Base-by-base conservation (phyloP, 352 stramenopile genomes). In the Globisporangium viniferum region DNA sequence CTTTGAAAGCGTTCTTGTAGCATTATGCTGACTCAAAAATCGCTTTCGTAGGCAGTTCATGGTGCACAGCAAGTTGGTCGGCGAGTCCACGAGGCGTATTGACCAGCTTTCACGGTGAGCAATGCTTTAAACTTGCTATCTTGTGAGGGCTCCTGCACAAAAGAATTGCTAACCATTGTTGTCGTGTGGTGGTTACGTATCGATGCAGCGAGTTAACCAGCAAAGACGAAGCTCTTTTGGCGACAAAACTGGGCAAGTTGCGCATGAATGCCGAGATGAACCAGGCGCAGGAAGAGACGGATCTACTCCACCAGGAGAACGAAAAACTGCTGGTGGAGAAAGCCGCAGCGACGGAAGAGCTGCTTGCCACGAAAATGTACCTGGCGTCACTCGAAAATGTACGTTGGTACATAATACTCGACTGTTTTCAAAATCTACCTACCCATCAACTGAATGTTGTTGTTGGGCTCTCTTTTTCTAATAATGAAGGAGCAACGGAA, bases 331-430 rank as follows among this genome's bases (percentile, higher is more conserved):
- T 89, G 22, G 53, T 82, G 3, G 82, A 93, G 62, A 93, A 93
- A 56, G 81, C 76, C 3, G 78, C 69, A 0, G 82, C 79, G 3
- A 82, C 76, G 8, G 82, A 91, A 68, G 82, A 91, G 62, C 73
- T 93, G 22, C 69, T 90, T 27, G 78, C 81, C 9, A 78, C 79
- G 7, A 89, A 82, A 64, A 89, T 91, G 79, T 89, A 90, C 70
- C 59, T 93, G 29, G 85, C 79, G 3, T 91, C 83, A 1, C 59
- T 91, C 18, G 82, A 92, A 62, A 90, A 76, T 59, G 77, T 86
- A 60, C 33, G 70, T 22, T 33, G 27, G n/a, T n/a, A n/a, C n/a
- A 39, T 63, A 9, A 33, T 7, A 35, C 35, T 39, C 12, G 35
- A 31, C 6, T 14, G n/a, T 8, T 51, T 35, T 12, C 20, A 53